Evolutionary conservation across 768 basidiomycete genomes (phyloP), one percentile per base, ranked within the genome.

Genomic region (Xerocomellus chrysenteron): DNA sequence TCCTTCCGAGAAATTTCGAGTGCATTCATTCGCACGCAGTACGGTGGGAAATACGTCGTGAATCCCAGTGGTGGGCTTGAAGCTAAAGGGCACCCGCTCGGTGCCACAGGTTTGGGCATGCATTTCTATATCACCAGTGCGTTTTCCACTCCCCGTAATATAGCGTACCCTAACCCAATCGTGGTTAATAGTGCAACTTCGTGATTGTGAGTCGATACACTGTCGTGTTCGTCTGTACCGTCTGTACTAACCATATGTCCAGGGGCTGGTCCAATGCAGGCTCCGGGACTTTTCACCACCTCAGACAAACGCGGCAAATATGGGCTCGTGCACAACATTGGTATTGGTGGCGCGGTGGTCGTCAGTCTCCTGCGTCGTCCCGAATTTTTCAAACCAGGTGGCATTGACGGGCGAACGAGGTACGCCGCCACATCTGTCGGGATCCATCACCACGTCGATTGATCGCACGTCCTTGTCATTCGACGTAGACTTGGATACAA

Each of bases 241-340:
- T 39, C 4, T 8, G 13, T 45, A 19, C 12, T 40, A 10, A 55
- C 37, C 4, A 16, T 24, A 4, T 35, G 10, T 35, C 37, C 59
- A 88, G 89, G 88, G 90, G 87, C 90, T 5, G 90, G 90, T 33
- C 87, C 87, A 28, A 90, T 92, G 88, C 90, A 92, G 74, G 87
- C 83, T 2, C 83, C 84, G 1, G 85, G 83, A 10, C 76, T 91
- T 44, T 88, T 91, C 60, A 77, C 84, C 54, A 75, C 63, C 5
- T 42, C 76, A 2, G 88, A 90, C 66, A 77, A 78, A 62, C 84
- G 85, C 32, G 88, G 90, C 2, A 92, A 91, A 71, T 90, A 81
- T 59, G 90, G 88, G 4, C 76, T 94, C 13, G 84, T 90, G 10
- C 92, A 94, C 61, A 94, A 94, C 66, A 76, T 94, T 43, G 92